Percentiles rank a stretch among this genome's conserved stretches.
Evolutionary conservation across 306 rosid genomes (phyloP).

Genomic region (Astragalus membranaceus): DNA sequence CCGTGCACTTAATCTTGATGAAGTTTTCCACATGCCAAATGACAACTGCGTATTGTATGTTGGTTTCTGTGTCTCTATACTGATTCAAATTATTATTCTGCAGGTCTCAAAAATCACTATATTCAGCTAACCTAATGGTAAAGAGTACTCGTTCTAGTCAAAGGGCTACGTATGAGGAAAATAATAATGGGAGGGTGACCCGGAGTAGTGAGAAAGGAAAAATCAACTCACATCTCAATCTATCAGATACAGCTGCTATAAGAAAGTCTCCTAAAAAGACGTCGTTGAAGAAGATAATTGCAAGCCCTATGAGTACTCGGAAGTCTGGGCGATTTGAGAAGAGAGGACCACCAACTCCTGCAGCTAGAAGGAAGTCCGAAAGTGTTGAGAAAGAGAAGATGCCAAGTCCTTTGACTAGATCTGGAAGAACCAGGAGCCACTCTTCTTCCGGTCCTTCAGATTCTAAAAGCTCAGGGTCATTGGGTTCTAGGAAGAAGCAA

Average conservation of each 20-base stretch:
- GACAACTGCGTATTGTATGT: background rate
- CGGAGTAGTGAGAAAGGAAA: slow-evolving; percentile 30
- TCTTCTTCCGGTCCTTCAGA: slow-evolving; percentile 34
- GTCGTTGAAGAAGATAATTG: slow-evolving; percentile 25
- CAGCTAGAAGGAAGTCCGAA: slow-evolving; percentile 27
- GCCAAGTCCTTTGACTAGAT: slow-evolving; percentile 53
- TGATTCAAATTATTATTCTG: slow-evolving; percentile 13
- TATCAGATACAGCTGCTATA: slow-evolving; percentile 30
- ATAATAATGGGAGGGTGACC: slow-evolving; percentile 20
- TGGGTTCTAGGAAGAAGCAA: slow-evolving; percentile 25
- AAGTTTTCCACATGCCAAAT: background rate
- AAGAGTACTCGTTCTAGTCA: slow-evolving; percentile 42
- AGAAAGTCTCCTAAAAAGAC: slow-evolving; percentile 57
- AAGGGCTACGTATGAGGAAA: slow-evolving; percentile 38
- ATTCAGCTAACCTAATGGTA: slow-evolving; percentile 42
- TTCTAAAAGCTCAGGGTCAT: slow-evolving; percentile 43
- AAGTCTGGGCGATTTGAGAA: slow-evolving; percentile 45
- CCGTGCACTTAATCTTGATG: background rate
- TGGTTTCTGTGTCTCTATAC: slow-evolving; percentile 1
- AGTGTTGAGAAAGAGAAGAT: slow-evolving; percentile 33
- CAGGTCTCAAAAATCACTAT: background rate
- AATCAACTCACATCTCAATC: slow-evolving; percentile 17
- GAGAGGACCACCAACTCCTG: slow-evolving; percentile 21
- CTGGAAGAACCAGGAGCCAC: slow-evolving; percentile 37
- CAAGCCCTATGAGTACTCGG: slow-evolving; percentile 26